Conservation (phyloP, 139 green algal genomes). For the Tetradesmus lagerheimii region DNA sequence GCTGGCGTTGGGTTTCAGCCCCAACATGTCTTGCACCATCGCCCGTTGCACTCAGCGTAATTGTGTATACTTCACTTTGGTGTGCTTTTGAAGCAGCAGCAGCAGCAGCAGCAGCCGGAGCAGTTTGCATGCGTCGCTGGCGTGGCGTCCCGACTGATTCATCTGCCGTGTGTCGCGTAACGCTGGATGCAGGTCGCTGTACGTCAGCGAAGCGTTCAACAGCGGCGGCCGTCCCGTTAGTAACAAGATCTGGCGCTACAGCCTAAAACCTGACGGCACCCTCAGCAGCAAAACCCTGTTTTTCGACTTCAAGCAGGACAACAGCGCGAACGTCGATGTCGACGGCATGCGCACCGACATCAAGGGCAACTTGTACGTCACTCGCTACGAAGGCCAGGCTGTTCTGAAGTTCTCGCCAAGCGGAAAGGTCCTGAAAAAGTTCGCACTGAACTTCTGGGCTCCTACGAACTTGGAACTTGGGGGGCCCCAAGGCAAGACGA, state of each 20-base stretch:
- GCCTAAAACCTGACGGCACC: background rate
- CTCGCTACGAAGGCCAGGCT: conserved; percentile 5
- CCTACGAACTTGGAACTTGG: conserved; percentile 22
- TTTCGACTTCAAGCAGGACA: background rate
- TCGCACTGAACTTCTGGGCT: background rate
- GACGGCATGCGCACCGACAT: conserved; percentile 20
- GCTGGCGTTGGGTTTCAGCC: background rate
- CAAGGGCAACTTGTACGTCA: conserved; percentile 21
- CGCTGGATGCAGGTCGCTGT: background rate
- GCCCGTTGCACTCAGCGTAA: too few relatives aligned
- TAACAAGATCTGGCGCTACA: conserved; percentile 8
- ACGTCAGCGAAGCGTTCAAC: conserved; percentile 29
- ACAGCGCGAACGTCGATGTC: background rate
- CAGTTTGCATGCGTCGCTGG: too few relatives aligned
- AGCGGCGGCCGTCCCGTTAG: background rate
- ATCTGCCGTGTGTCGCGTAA: background rate
- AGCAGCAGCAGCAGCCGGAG: too few relatives aligned
- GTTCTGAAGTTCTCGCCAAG: background rate
- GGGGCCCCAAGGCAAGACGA: background rate
- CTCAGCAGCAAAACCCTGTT: background rate
- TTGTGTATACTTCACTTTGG: too few relatives aligned
- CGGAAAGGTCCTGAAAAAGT: conserved; percentile 1
- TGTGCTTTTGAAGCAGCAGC: too few relatives aligned
- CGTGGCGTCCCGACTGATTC: background rate
- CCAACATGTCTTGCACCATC: too few relatives aligned